Percentiles rank a stretch among this genome's conserved stretches.
Conservation (phyloP, 2,329 filamentous ascomycete genomes). For the Lecanicillium sp. region DNA sequence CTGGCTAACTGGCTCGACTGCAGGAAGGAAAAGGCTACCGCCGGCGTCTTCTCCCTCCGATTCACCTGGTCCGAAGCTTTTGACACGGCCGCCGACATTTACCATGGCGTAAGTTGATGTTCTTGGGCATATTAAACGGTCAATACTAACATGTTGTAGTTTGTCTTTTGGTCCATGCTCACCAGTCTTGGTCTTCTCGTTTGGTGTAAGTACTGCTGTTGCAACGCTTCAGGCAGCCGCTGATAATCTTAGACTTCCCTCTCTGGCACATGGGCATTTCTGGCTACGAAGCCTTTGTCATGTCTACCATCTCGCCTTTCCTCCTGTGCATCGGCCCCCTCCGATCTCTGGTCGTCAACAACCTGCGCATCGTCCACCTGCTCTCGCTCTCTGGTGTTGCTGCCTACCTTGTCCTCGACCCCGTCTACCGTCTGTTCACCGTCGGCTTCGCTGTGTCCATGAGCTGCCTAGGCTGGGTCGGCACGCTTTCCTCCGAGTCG, state of each 20-base stretch:
- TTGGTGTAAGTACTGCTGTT: constrained; percentile 68
- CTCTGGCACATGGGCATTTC: constrained; percentile 99
- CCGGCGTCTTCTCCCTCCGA: constrained; percentile 60
- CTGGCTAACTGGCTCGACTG: constrained; percentile 20
- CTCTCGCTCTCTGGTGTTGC: constrained; percentile 72
- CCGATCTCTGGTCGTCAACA: constrained; percentile 60
- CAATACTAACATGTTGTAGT: constrained; percentile 44
- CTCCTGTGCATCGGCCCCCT: constrained; percentile 66
- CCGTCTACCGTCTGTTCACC: constrained; percentile 69
- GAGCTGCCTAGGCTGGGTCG: constrained; percentile 77
- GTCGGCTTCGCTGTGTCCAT: constrained; percentile 76
- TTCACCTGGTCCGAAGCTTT: constrained; percentile 72
- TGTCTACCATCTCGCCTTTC: constrained; percentile 76
- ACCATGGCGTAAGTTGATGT: constrained; percentile 68
- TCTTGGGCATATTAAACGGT: constrained; percentile 1
- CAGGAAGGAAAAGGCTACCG: constrained; percentile 71
- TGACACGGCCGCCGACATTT: constrained; percentile 81
- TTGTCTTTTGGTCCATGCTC: constrained; percentile 91
- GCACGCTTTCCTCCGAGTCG: constrained; percentile 73
- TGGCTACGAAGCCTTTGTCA: constrained; percentile 85
- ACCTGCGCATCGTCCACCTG: constrained; percentile 67
- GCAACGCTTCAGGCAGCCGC: not conserved
- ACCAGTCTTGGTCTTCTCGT: constrained; percentile 84
- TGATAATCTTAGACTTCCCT: constrained; percentile 64
- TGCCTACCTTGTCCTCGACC: constrained; percentile 69